A percentile compares a stretch with the other conserved stretches of the same genome.
Conservation (phyloP, 2,329 filamentous ascomycete species). For the Claviceps digitariae region DNA sequence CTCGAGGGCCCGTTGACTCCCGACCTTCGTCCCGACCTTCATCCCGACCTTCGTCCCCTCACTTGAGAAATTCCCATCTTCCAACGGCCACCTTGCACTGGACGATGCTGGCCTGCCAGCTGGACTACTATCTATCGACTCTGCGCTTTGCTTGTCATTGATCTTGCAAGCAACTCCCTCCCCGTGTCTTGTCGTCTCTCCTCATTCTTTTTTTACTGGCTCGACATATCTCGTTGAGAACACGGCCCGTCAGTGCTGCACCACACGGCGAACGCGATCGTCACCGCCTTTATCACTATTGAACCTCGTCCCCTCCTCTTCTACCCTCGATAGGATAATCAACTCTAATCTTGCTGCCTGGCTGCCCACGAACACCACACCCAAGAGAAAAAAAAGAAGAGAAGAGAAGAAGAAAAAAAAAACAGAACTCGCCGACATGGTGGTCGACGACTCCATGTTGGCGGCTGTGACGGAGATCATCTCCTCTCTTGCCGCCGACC, state of each 20-base stretch:
- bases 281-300: not conserved
- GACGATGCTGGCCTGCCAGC: constrained; percentile 4
- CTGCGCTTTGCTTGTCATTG: constrained; percentile 1
- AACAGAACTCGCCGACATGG: constrained; percentile 23
- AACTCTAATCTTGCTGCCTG: not conserved
- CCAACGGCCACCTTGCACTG: not conserved
- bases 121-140: not conserved
- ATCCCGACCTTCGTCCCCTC: not conserved
- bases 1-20: not conserved
- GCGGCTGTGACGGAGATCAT: constrained; percentile 40
- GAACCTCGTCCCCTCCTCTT: not conserved
- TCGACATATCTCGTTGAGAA: not conserved
- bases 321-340: not conserved
- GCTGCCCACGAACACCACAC: constrained; percentile 7
- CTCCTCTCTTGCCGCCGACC: constrained; percentile 34
- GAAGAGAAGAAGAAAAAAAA: not conserved
- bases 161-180: not conserved
- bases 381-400: not conserved
- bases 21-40: not conserved
- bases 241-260: not conserved
- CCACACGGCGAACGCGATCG: constrained; percentile 1
- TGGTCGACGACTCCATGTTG: constrained; percentile 38
- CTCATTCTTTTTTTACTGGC: constrained; percentile 1
- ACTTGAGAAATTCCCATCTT: not conserved
- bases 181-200: not conserved